These are phyloP conservation scores for Aquilaria malaccensis DNA, from an alignment of 345 rosid genomes.

Conservation along the genomic window DNA sequence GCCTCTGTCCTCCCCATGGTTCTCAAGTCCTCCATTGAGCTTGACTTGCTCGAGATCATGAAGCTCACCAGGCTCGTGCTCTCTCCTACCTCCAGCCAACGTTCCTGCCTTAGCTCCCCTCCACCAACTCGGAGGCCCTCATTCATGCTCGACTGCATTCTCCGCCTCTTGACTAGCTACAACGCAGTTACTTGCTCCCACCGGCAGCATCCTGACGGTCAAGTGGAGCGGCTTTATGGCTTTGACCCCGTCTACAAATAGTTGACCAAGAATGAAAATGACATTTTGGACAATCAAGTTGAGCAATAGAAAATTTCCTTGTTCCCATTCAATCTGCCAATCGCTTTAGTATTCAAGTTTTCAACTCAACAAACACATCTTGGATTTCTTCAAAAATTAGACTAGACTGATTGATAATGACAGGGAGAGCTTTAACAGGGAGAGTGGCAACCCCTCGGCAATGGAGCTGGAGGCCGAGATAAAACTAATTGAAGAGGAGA, in stretches of 20 bases:
- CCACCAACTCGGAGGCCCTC: slow-evolving; percentile 70
- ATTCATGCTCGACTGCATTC: slow-evolving; percentile 64
- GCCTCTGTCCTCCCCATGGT: slow-evolving; percentile 83
- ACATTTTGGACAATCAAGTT: slow-evolving; percentile 27
- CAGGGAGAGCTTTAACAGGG: no score
- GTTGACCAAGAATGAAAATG: slow-evolving; percentile 72
- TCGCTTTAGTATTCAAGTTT: no score
- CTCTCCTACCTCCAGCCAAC: slow-evolving; percentile 41
- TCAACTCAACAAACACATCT: no score
- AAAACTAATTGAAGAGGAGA: no score
- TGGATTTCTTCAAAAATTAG: no score
- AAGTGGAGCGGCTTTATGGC: slow-evolving; percentile 54
- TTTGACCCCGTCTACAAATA: slow-evolving; percentile 80
- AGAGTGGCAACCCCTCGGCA: no score
- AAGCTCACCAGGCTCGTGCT: slow-evolving; percentile 44
- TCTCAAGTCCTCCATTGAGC: slow-evolving; percentile 82
- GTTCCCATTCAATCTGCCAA: no score
- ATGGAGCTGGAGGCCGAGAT: no score
- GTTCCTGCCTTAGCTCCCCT: slow-evolving; percentile 59
- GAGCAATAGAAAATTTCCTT: no score
- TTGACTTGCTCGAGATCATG: slow-evolving; percentile 82
- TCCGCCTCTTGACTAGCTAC: slow-evolving; percentile 67
- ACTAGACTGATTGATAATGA: no score
- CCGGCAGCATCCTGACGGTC: slow-evolving; percentile 31
- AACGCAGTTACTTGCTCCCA: slow-evolving; percentile 46